These are phyloP conservation scores for Peltaster fructicola DNA, from an alignment of 2,329 filamentous ascomycete species.

Conservation along the genomic window DNA sequence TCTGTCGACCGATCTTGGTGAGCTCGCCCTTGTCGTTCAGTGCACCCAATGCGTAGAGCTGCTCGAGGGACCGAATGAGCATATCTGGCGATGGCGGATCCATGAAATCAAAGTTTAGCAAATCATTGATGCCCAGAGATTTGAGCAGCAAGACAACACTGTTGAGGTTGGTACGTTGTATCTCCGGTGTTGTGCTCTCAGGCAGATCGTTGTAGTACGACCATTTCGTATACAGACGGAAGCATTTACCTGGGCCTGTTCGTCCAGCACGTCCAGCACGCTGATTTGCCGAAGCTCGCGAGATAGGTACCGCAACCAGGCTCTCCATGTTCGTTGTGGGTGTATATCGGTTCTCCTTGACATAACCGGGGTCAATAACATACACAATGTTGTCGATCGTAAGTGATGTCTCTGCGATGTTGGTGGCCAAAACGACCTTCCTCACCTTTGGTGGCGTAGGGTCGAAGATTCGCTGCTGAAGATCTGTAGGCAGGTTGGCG, in stretches of 20 bases:
- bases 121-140: constrained; percentile 75
- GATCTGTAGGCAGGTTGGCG: constrained; percentile 74
- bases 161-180: constrained; percentile 77
- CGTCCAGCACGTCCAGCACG: constrained; percentile 82
- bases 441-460: constrained; percentile 69
- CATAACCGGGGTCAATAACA: constrained; percentile 87
- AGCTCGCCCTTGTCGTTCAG: constrained; percentile 77
- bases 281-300: constrained; percentile 81
- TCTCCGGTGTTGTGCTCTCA: constrained; percentile 80
- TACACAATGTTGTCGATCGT: constrained; percentile 95
- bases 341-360: constrained; percentile 91
- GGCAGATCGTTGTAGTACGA: constrained; percentile 80
- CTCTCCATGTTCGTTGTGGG: constrained; percentile 84
- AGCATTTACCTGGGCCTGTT: constrained; percentile 82
- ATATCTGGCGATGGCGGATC: constrained; percentile 81
- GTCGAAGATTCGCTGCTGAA: constrained; percentile 88
- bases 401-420: constrained; percentile 89
- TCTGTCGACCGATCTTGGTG: constrained; percentile 79
- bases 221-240: constrained; percentile 83
- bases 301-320: constrained; percentile 78
- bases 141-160: constrained; percentile 73
- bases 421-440: constrained; percentile 87
- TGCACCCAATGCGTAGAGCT: constrained; percentile 77
- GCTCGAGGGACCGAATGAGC: constrained; percentile 73
- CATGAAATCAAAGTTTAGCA: constrained; percentile 92